phyloP scores from a whole-genome alignment of 345 rosid species.

The Arabis alpina region DNA sequence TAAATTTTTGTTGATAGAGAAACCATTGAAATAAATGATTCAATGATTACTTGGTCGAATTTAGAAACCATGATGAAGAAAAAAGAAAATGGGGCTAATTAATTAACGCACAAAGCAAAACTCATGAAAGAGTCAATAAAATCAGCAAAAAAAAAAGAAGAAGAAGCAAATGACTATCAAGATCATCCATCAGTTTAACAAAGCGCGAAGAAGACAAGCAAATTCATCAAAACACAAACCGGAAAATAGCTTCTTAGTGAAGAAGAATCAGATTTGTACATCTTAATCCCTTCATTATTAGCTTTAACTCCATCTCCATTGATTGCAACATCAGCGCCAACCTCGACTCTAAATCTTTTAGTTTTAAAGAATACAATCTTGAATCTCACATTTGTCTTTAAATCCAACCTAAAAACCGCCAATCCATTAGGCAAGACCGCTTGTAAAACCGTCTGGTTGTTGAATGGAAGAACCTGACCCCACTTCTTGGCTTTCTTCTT shows the following conservation, averaged over 20 bases:
- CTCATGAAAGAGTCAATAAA: constrained; percentile 4
- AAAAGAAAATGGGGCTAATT: background rate
- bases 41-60: constrained; percentile 17
- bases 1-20: background rate
- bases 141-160: background rate
- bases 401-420: constrained; percentile 60
- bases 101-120: constrained; percentile 2
- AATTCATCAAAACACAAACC: constrained; percentile 24
- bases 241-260: constrained; percentile 19
- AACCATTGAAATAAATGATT: constrained; percentile 4
- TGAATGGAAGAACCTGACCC: constrained; percentile 30
- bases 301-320: constrained; percentile 44
- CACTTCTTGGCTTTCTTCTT: constrained; percentile 63
- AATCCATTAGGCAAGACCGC: constrained; percentile 47
- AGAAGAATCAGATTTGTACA: constrained; percentile 43
- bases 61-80: background rate
- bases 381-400: constrained; percentile 73
- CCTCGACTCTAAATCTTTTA: constrained; percentile 51
- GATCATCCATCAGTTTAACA: background rate
- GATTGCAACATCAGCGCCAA: constrained; percentile 56
- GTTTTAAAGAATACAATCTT: constrained; percentile 70
- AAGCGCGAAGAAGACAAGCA: constrained; percentile 29
- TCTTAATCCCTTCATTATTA: constrained; percentile 44
- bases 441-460: constrained; percentile 41
- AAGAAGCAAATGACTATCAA: background rate